Evolutionary conservation across 2,329 filamentous ascomycete species (phyloP).

Genomic region (Cercospora brassicicola): DNA sequence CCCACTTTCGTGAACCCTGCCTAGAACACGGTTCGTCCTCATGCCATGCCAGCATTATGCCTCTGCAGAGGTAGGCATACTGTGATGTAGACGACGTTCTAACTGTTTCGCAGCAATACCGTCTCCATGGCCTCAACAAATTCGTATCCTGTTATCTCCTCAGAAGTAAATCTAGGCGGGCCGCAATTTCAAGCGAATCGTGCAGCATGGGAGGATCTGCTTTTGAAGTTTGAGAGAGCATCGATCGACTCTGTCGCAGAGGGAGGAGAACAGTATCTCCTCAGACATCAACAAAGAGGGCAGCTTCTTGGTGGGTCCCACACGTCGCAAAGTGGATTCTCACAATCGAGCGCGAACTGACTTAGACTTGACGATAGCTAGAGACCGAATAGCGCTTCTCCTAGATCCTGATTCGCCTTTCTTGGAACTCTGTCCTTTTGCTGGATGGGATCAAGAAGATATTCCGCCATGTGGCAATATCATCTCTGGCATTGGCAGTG

Average conservation of each 20-base stretch:
- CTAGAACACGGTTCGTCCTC: not conserved
- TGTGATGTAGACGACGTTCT: not conserved
- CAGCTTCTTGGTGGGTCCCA: not conserved
- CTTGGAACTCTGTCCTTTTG: not conserved
- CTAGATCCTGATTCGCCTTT: not conserved
- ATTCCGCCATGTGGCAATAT: not conserved
- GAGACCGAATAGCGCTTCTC: not conserved
- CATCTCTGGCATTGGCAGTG: not conserved
- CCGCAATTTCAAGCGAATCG: not conserved
- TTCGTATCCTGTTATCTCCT: not conserved
- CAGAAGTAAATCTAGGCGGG: not conserved
- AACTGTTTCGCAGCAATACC: not conserved
- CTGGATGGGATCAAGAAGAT: not conserved
- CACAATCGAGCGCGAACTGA: not conserved
- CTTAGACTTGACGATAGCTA: not conserved
- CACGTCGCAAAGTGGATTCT: not conserved
- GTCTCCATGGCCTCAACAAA: not conserved
- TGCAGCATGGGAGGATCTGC: not conserved
- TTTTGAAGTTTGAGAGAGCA: not conserved
- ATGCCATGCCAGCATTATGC: not conserved
- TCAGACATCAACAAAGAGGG: not conserved
- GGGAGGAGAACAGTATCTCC: not conserved
- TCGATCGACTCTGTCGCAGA: not conserved
- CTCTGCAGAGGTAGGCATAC: not conserved
- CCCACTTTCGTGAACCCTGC: not conserved